Evolutionary conservation across 179 eudicot genomes (phyloP).

Genomic region (Gypsophila paniculata): DNA sequence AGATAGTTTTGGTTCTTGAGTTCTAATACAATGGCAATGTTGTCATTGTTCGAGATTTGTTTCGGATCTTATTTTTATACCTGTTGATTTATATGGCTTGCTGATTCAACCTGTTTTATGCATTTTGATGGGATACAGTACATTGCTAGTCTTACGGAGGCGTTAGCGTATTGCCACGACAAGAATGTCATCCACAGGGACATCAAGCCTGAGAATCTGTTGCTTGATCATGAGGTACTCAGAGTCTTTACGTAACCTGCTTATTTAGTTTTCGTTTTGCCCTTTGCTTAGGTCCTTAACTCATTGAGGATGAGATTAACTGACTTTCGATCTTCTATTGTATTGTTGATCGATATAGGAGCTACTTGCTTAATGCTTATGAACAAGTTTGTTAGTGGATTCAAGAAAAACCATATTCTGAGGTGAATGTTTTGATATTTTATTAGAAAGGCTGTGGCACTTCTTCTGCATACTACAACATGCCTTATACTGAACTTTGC

Average conservation of each 20-base stretch:
- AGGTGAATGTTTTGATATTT: not conserved
- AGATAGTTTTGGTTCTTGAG: not conserved
- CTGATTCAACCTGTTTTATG: not conserved
- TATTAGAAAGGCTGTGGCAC: too few species aligned
- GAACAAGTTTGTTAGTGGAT: not conserved
- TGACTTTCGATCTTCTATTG: not conserved
- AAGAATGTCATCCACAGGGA: constrained; percentile 82
- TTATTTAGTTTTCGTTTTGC: constrained; percentile 2
- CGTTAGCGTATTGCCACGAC: constrained; percentile 63
- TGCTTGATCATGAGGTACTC: constrained; percentile 77
- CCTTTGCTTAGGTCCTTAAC: not conserved
- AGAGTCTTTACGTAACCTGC: not conserved
- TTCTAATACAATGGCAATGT: too few species aligned
- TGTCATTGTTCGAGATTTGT: not conserved
- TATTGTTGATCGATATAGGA: not conserved
- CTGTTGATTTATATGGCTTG: not conserved
- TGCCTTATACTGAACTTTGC: too few species aligned
- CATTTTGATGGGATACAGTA: constrained; percentile 38
- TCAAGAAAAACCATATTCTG: not conserved
- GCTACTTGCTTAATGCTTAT: constrained; percentile 18
- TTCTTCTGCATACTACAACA: too few species aligned
- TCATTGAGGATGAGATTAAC: not conserved
- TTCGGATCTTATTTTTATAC: not conserved
- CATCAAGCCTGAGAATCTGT: constrained; percentile 80
- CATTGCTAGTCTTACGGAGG: constrained; percentile 58